Conservation (phyloP, 2,329 filamentous ascomycete genomes). For the Tolypocladium cylindrosporum region DNA sequence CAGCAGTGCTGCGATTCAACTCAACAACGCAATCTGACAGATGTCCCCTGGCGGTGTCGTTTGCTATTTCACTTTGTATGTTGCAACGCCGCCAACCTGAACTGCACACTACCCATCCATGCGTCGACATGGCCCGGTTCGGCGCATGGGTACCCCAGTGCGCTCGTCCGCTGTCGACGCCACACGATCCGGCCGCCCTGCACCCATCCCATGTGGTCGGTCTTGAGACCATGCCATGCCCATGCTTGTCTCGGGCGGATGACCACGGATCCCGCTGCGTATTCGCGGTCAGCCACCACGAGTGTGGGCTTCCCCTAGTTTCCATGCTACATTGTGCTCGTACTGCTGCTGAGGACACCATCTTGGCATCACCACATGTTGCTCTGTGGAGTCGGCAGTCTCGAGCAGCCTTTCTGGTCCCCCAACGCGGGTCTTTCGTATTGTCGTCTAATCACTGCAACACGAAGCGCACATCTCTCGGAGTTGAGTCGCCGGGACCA, state of each 20-base stretch:
- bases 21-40: not conserved
- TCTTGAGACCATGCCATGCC: not conserved
- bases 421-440: too few relatives aligned
- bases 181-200: not conserved
- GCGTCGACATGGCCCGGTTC: not conserved
- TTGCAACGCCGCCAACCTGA: not conserved
- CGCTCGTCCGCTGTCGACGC: not conserved
- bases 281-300: not conserved
- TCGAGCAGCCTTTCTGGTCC: not conserved
- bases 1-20: not conserved
- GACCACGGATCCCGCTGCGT: not conserved
- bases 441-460: not conserved
- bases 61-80: not conserved
- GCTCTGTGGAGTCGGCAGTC: not conserved
- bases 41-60: not conserved
- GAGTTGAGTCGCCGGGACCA: not conserved
- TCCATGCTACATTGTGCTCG: not conserved
- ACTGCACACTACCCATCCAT: not conserved
- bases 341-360: not conserved
- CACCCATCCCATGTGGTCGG: not conserved
- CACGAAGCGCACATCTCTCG: not conserved
- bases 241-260: not conserved
- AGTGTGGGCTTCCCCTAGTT: not conserved
- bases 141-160: not conserved
- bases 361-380: not conserved